Percentiles rank a stretch among this genome's conserved stretches.
These are phyloP conservation scores for Neurospora sp. DNA, from an alignment of 2,329 filamentous ascomycete genomes.

Conservation along the genomic window DNA sequence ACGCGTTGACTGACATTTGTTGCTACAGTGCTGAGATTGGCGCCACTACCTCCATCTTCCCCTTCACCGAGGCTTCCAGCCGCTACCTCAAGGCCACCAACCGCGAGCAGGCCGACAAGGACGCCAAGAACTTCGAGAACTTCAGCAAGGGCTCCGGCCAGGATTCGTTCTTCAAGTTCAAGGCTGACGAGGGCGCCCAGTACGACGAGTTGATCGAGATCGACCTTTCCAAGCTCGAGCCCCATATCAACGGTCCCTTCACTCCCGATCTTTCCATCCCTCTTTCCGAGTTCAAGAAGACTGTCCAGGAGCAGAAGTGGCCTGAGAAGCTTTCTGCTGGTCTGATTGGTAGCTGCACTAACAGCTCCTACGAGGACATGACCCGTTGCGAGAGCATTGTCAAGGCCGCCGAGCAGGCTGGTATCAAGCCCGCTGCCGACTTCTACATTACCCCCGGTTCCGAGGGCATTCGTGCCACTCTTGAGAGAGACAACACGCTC, in stretches of 20 bases:
- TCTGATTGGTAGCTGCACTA: constrained; percentile 95
- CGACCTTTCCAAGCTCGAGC: constrained; percentile 81
- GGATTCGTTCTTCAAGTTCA: constrained; percentile 53
- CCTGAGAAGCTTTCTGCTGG: constrained; percentile 84
- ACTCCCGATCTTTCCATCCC: constrained; percentile 93
- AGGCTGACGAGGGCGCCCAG: constrained; percentile 69
- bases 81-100: constrained; percentile 84
- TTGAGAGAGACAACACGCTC: constrained; percentile 81
- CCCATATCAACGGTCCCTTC: constrained; percentile 94
- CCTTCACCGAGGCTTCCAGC: constrained; percentile 74
- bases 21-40: constrained; percentile 59
- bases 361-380: constrained; percentile 99
- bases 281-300: constrained; percentile 78
- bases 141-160: constrained; percentile 35
- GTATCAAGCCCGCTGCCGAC: constrained; percentile 76
- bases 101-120: constrained; percentile 58
- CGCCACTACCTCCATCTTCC: constrained; percentile 93
- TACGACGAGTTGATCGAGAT: constrained; percentile 91
- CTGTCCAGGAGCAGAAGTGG: constrained; percentile 79
- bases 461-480: constrained; percentile 90
- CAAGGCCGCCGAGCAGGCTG: constrained; percentile 82
- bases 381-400: constrained; percentile 87
- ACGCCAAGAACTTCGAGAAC: constrained; percentile 51
- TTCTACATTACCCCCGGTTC: constrained; percentile 97
- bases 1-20: neutral